Percentiles rank a stretch among this genome's conserved stretches.
These are phyloP conservation scores for Backusella mclennaniae DNA, from an alignment of 192 early-diverging fungal species.

Conservation along the genomic window DNA sequence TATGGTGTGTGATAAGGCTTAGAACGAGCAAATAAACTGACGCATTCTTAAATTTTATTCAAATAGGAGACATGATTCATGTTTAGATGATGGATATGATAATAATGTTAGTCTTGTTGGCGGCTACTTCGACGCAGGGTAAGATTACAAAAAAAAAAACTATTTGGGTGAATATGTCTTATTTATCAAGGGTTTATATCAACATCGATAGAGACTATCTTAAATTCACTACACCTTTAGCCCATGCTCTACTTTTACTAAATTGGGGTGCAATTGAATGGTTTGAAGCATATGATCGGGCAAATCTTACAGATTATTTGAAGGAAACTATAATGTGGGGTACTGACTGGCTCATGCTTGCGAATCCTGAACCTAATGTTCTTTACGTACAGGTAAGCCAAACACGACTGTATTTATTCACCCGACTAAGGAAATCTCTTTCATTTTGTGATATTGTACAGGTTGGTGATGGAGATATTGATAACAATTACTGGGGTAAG, in stretches of 20 bases:
- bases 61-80: constrained; percentile 6
- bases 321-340: constrained; percentile 47
- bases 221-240: constrained; percentile 51
- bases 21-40: too few species aligned
- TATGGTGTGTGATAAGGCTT: not conserved
- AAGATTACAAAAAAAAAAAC: not conserved
- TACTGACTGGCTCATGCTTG: constrained; percentile 53
- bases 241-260: constrained; percentile 37
- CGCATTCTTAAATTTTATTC: not conserved
- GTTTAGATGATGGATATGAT: constrained; percentile 9
- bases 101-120: constrained; percentile 3
- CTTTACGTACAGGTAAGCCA: constrained; percentile 41
- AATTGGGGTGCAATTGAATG: constrained; percentile 51
- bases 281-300: constrained; percentile 45
- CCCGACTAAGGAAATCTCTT: not conserved
- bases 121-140: constrained; percentile 19
- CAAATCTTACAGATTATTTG: constrained; percentile 40
- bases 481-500: constrained; percentile 50
- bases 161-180: not conserved
- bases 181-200: too few species aligned
- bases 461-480: constrained; percentile 33
- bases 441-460: not conserved
- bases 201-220: constrained; percentile 37
- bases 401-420: not conserved
- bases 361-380: constrained; percentile 43